Evolutionary conservation across 179 eudicot species (phyloP).

Genomic region (Spinacia oleracea): DNA sequence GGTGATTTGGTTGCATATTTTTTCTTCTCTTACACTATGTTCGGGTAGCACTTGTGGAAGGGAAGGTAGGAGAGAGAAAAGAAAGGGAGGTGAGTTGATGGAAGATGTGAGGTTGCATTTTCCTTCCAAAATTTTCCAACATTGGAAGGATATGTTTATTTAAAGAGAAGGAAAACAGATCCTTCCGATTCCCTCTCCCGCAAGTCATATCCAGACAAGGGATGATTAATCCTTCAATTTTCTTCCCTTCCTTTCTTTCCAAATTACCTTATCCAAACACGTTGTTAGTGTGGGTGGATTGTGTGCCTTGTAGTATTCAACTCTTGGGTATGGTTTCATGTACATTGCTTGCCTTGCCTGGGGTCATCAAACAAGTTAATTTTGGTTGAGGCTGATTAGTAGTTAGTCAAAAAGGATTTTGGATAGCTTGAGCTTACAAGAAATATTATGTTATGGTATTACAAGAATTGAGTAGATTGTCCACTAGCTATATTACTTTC

Average conservation of each 20-base stretch:
- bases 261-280: too few species aligned
- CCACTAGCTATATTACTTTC: neutral
- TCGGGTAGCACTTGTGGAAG: too few species aligned
- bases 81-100: too few species aligned
- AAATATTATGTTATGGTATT: neutral
- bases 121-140: too few species aligned
- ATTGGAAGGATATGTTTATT: too few species aligned
- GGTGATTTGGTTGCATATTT: neutral
- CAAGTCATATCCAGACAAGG: too few species aligned
- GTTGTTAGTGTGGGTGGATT: neutral
- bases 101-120: too few species aligned
- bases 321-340: neutral
- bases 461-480: neutral
- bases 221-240: too few species aligned
- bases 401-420: neutral
- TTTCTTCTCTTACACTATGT: neutral
- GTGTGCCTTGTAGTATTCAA: neutral
- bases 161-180: too few species aligned
- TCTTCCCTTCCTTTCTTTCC: too few species aligned
- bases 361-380: neutral
- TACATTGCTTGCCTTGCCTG: neutral
- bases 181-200: too few species aligned
- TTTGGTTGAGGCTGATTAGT: neutral
- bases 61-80: too few species aligned
- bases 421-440: neutral